Conservation (phyloP, 257 asterid species). For the Paulownia fortunei region DNA sequence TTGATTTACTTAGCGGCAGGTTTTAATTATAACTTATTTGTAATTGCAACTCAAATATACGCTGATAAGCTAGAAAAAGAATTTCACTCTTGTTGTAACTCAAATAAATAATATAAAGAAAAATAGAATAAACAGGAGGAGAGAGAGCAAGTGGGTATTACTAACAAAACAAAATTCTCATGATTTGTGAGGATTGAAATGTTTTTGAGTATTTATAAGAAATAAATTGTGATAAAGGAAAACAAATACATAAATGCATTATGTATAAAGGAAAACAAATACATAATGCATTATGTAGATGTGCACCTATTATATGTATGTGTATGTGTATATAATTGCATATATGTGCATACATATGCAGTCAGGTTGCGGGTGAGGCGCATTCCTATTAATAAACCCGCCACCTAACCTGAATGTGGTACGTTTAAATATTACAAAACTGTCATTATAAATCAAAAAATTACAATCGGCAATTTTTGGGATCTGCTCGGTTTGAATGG, state of each 20-base stretch:
- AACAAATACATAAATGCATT: neutral
- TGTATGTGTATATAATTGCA: too few relatives aligned
- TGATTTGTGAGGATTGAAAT: neutral
- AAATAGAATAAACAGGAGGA: neutral
- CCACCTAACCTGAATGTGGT: neutral
- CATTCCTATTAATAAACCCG: neutral
- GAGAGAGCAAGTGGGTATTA: neutral
- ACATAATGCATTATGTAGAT: neutral
- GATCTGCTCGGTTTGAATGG: conserved; percentile 4
- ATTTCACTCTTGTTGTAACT: neutral
- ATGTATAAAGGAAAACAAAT: neutral
- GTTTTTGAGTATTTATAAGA: neutral
- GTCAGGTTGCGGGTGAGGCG: neutral
- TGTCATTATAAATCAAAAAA: neutral
- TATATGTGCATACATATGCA: neutral
- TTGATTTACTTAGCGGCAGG: neutral
- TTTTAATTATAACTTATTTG: neutral
- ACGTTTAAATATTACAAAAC: neutral
- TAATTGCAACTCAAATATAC: neutral
- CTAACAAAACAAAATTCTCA: conserved; percentile 3
- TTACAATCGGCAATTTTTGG: neutral
- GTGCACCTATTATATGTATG: neutral
- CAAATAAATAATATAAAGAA: neutral
- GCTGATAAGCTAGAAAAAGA: neutral
- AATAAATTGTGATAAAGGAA: neutral